These are phyloP conservation scores for Corymbia maculata DNA, from an alignment of 345 rosid species.

Conservation along the genomic window DNA sequence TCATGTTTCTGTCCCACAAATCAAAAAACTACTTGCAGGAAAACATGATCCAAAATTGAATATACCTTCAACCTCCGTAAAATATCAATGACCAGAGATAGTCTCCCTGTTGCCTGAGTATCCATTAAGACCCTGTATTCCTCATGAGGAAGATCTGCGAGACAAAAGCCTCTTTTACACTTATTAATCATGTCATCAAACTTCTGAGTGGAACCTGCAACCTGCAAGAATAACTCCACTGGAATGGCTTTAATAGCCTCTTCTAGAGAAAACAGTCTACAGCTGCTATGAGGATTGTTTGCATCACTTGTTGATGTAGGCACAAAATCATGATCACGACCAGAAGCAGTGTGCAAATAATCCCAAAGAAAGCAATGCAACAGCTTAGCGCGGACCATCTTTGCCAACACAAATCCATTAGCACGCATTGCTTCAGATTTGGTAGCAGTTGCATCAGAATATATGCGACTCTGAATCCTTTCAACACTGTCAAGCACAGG, in stretches of 20 bases:
- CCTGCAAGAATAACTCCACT: constrained; percentile 75
- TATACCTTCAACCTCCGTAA: constrained; percentile 80
- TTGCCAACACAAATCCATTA: constrained; percentile 89
- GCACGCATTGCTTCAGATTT: constrained; percentile 77
- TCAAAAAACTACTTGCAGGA: background rate
- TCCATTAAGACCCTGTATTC: constrained; percentile 74
- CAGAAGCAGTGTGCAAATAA: constrained; percentile 39
- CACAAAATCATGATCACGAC: constrained; percentile 37
- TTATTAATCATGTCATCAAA: constrained; percentile 66
- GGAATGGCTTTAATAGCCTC: constrained; percentile 76
- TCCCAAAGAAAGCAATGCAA: constrained; percentile 81
- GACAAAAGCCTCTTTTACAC: constrained; percentile 61
- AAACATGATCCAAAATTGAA: background rate
- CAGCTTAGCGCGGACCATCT: constrained; percentile 88
- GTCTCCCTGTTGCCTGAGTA: constrained; percentile 74
- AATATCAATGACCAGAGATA: constrained; percentile 70
- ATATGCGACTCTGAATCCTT: constrained; percentile 40
- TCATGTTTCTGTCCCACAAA: background rate
- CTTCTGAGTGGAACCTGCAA: constrained; percentile 65
- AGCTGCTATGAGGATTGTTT: constrained; percentile 22
- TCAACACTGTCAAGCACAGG: constrained; percentile 64
- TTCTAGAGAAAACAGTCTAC: constrained; percentile 58
- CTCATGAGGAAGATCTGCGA: constrained; percentile 59
- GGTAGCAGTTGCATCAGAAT: constrained; percentile 36
- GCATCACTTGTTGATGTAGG: constrained; percentile 15